A percentile compares a stretch with the other conserved stretches of the same genome.
phyloP scores from a whole-genome alignment of 306 rosid genomes.

The Medicago ruthenica region DNA sequence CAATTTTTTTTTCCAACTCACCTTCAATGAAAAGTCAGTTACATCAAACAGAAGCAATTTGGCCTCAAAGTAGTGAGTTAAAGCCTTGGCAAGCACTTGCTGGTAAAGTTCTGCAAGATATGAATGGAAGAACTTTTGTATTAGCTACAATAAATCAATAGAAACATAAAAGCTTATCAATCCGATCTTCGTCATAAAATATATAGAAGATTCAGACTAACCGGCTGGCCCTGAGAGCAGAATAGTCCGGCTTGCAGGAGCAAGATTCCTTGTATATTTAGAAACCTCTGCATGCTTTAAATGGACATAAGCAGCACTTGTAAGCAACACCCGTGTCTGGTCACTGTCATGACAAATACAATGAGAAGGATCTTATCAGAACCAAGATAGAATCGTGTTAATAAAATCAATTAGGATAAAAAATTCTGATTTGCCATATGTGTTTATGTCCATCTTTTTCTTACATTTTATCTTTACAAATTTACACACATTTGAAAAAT shows the following conservation, averaged over 20 bases:
- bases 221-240: constrained; percentile 95
- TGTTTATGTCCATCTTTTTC: too few species aligned
- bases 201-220: constrained; percentile 48
- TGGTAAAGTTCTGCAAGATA: constrained; percentile 75
- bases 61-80: constrained; percentile 88
- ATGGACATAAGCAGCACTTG: constrained; percentile 94
- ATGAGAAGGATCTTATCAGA: constrained; percentile 7
- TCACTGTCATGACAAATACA: constrained; percentile 58
- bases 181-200: too few species aligned
- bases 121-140: background rate
- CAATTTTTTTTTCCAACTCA: constrained; percentile 11
- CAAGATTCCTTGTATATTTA: constrained; percentile 74
- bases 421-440: too few species aligned
- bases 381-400: constrained; percentile 9
- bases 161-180: constrained; percentile 27
- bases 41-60: constrained; percentile 84
- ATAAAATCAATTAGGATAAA: background rate
- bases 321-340: constrained; percentile 78
- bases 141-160: constrained; percentile 23
- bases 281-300: constrained; percentile 83
- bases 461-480: too few species aligned
- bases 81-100: constrained; percentile 94
- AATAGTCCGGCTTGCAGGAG: constrained; percentile 95
- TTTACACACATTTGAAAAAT: background rate
- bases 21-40: constrained; percentile 83